Conservation (phyloP, 768 basidiomycete species). For the Psilocybe azurescens region DNA sequence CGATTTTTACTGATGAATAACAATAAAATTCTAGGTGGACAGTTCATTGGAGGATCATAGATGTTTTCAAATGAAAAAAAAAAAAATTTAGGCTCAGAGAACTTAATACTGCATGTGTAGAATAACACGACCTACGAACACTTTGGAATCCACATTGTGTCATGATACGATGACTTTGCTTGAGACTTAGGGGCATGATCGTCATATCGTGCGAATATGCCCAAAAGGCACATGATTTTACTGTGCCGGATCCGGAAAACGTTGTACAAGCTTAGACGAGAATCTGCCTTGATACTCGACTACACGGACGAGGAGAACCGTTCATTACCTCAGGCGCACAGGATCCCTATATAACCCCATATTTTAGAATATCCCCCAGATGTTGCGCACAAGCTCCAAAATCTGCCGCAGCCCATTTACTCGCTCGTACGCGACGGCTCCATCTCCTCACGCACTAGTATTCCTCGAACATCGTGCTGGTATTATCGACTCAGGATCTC, state of each 20-base stretch:
- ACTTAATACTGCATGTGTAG: background rate
- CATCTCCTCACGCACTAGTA: slow-evolving; percentile 80
- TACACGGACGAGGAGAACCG: background rate
- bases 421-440: slow-evolving; percentile 63
- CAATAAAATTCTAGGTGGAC: slow-evolving; percentile 19
- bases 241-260: slow-evolving; percentile 13
- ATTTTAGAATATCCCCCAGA: slow-evolving; percentile 3
- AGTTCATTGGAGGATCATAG: slow-evolving; percentile 30
- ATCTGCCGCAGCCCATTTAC: slow-evolving; percentile 29
- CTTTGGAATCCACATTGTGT: background rate
- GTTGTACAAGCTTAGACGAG: background rate
- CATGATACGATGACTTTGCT: background rate
- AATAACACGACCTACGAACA: background rate
- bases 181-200: background rate
- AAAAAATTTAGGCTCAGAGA: background rate
- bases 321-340: background rate
- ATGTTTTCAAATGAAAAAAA: background rate
- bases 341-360: background rate
- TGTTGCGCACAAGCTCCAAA: slow-evolving; percentile 34
- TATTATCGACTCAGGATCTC: slow-evolving; percentile 79
- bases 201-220: slow-evolving; percentile 4
- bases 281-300: background rate
- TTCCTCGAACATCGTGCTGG: slow-evolving; percentile 88
- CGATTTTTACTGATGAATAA: slow-evolving; percentile 2
- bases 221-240: slow-evolving; percentile 16